Base-by-base conservation (phyloP, 768 basidiomycete species). In the Tulasnella sp. region DNA sequence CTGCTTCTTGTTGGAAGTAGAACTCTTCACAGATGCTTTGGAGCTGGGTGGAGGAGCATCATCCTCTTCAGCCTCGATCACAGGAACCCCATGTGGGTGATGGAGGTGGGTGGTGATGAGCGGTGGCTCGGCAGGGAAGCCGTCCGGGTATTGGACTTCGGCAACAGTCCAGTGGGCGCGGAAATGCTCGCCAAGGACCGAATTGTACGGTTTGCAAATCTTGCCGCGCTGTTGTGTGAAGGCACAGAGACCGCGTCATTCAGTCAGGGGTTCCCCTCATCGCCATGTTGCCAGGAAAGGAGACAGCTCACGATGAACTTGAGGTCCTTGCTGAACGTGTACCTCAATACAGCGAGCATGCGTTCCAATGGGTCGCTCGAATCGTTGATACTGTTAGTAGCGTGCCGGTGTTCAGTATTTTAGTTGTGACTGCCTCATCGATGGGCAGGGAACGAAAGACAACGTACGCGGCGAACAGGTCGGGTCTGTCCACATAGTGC, bases 201-300 rank as follows among this genome's bases (percentile, higher is more conserved):
- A 93, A 86, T 94, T 95, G 87, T 95, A 94, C 0, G 97, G 97
- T 85, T 98, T 98, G 89, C 94, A 95, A 31, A 98, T 91, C 86
- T 95, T 96, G 34, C 96, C 95, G 80, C 94, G 92, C 95, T 96
- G 84, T 37, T 76, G 42, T 40, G 28, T 16, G 28, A 24, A 31
- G 16, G 44, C 58, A 60, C 24, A 60, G 31, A 16, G 64, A 69
- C 54, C 28, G 46, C 37, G 72, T 77, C 58, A 72, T 34, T 79
- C 44, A n/a, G 42, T 69, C 64, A 69, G 64, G 64, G 64, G 64
- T 69, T 18, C n/a, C 60, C 14, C 64, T 31, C 75, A 76, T 76
- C 75, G 41, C 75, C 37, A n/a, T 28, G 24, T 31, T 28, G 11
- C 20, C 18, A 5, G 22, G 40, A 44, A 80, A 31, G 37, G 42